phyloP scores from a whole-genome alignment of 2,329 filamentous ascomycete species.

The Aureobasidium sp. region DNA sequence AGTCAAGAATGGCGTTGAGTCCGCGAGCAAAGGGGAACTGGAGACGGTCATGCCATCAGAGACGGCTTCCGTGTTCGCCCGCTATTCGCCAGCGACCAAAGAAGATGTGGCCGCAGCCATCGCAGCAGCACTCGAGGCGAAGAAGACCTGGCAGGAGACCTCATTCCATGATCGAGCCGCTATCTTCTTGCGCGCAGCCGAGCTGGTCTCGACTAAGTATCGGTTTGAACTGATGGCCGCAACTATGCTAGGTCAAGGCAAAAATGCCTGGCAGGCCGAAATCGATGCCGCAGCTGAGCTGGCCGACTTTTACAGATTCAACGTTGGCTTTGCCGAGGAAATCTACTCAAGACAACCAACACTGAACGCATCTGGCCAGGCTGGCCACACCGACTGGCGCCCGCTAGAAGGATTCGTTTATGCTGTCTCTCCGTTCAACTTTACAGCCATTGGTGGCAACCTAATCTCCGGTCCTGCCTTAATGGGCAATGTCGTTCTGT shows the following conservation, averaged over 20 bases:
- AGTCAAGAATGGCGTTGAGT: background rate
- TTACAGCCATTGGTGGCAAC: slow-evolving; percentile 33
- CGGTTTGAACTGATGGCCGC: slow-evolving; percentile 29
- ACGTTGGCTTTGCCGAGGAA: slow-evolving; percentile 26
- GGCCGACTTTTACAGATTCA: slow-evolving; percentile 30
- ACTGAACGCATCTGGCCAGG: slow-evolving; percentile 16
- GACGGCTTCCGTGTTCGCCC: background rate
- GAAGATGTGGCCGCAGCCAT: slow-evolving; percentile 18
- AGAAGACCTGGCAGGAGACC: slow-evolving; percentile 26
- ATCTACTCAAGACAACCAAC: slow-evolving; percentile 30
- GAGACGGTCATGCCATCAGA: background rate
- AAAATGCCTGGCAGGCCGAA: slow-evolving; percentile 33
- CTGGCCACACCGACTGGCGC: slow-evolving; percentile 26
- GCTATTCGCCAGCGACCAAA: background rate
- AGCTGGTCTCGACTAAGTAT: slow-evolving; percentile 23
- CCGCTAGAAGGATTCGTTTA: slow-evolving; percentile 37
- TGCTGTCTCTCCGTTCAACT: slow-evolving; percentile 35
- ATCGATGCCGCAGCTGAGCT: slow-evolving; percentile 30
- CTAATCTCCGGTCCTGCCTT: slow-evolving; percentile 29
- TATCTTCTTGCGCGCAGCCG: slow-evolving; percentile 28
- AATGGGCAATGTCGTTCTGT: slow-evolving; percentile 34
- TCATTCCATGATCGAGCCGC: slow-evolving; percentile 28
- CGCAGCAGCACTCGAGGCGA: slow-evolving; percentile 25
- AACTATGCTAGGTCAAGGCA: slow-evolving; percentile 35
- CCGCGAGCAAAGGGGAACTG: background rate